Percentiles rank a stretch among this genome's conserved stretches.
These are phyloP conservation scores for Mortierella polycephala DNA, from an alignment of 371 early-diverging fungal genomes.

Conservation along the genomic window DNA sequence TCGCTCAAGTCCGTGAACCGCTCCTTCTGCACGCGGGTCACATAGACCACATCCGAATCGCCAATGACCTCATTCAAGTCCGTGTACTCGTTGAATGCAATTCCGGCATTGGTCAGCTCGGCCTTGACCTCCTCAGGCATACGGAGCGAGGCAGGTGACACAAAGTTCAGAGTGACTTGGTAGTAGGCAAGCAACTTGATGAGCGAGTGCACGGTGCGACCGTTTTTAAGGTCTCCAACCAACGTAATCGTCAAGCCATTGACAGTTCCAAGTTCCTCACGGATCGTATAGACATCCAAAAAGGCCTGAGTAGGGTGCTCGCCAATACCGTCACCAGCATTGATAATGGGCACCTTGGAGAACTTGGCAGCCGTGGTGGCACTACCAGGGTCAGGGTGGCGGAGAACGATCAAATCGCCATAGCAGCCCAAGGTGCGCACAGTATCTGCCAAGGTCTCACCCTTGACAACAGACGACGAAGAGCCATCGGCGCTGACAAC, in stretches of 20 bases:
- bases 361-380: constrained; percentile 87
- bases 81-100: constrained; percentile 76
- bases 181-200: constrained; percentile 92
- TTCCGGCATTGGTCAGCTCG: constrained; percentile 74
- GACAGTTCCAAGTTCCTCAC: constrained; percentile 93
- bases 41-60: constrained; percentile 94
- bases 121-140: constrained; percentile 91
- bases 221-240: constrained; percentile 97
- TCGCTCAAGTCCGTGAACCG: constrained; percentile 84
- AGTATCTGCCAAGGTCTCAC: constrained; percentile 94
- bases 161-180: constrained; percentile 93
- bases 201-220: constrained; percentile 96
- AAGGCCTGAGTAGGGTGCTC: constrained; percentile 99
- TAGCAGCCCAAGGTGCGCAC: constrained; percentile 94
- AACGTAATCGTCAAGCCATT: constrained; percentile 95
- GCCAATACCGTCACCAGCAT: constrained; percentile 97
- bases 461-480: constrained; percentile 93
- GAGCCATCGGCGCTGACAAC: constrained; percentile 87
- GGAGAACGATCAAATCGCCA: constrained; percentile 90
- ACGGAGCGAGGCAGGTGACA: constrained; percentile 81
- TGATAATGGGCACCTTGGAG: constrained; percentile 92
- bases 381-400: constrained; percentile 93
- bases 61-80: constrained; percentile 86
- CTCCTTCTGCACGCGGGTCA: constrained; percentile 97
- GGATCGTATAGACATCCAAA: constrained; percentile 86